Conservation (phyloP, 495 filamentous ascomycete genomes). For the Aspergillus cavernicola region DNA sequence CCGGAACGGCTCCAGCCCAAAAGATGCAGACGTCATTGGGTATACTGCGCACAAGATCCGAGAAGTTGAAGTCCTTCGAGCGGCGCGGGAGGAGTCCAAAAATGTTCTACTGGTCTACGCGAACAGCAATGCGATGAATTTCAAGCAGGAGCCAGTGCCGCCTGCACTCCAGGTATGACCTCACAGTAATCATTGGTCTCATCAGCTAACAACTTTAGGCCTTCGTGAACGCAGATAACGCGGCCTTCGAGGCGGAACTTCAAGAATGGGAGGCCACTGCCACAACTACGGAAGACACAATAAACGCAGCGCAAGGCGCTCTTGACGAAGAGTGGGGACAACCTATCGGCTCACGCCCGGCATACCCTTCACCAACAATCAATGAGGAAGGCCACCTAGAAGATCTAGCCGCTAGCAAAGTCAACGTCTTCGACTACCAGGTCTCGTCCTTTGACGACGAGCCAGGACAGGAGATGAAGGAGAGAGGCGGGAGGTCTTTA, state of each 20-base stretch:
- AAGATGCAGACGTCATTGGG: constrained; percentile 38
- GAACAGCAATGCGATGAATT: constrained; percentile 39
- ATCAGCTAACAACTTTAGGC: constrained; percentile 26
- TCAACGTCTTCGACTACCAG: constrained; percentile 45
- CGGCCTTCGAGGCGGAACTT: constrained; percentile 43
- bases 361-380: constrained; percentile 10
- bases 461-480: constrained; percentile 39
- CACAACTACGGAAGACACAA: background rate
- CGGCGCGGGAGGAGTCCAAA: constrained; percentile 48
- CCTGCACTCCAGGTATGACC: constrained; percentile 38
- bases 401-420: constrained; percentile 14
- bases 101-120: constrained; percentile 51
- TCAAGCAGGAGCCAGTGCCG: constrained; percentile 30
- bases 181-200: background rate
- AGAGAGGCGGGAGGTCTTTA: constrained; percentile 25
- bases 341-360: constrained; percentile 2
- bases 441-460: constrained; percentile 35
- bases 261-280: constrained; percentile 14
- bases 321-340: constrained; percentile 2
- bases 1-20: constrained; percentile 15
- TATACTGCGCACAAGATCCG: constrained; percentile 45
- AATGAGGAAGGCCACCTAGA: constrained; percentile 1
- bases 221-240: constrained; percentile 48
- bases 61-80: constrained; percentile 49
- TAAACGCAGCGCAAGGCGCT: background rate